phyloP scores from a whole-genome alignment of 129 eudicot genomes.

The Kitagawia praeruptora region DNA sequence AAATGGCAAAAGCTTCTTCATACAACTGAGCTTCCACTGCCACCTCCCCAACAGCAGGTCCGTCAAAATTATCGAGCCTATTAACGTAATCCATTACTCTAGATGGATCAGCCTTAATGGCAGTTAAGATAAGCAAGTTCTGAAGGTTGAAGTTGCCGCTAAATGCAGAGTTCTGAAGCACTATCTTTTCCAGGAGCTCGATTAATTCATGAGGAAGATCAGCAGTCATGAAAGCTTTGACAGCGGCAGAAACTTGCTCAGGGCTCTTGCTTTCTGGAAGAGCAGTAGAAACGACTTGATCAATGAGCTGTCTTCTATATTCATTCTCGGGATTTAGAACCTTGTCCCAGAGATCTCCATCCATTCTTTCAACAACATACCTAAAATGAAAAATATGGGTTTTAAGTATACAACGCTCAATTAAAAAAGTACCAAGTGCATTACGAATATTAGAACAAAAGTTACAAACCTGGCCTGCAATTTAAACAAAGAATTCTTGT shows the following conservation, averaged over 20 bases:
- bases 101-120: conserved; percentile 85
- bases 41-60: conserved; percentile 95
- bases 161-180: conserved; percentile 89
- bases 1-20: conserved; percentile 92
- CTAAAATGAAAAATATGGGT: conserved; percentile 25
- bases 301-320: conserved; percentile 86
- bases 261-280: conserved; percentile 95
- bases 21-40: conserved; percentile 86
- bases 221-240: conserved; percentile 96
- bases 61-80: conserved; percentile 87
- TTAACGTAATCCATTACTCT: conserved; percentile 89
- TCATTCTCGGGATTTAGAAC: conserved; percentile 94
- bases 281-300: conserved; percentile 92
- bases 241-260: conserved; percentile 94
- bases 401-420: not conserved
- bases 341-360: conserved; percentile 92
- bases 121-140: conserved; percentile 80
- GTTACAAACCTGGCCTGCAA: conserved; percentile 81
- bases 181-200: conserved; percentile 91
- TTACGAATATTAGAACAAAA: conserved; percentile 5
- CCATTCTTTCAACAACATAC: conserved; percentile 97
- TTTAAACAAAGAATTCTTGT: conserved; percentile 86
- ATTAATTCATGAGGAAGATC: conserved; percentile 96
- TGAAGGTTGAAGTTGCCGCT: conserved; percentile 89
- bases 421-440: not conserved